Conservation (phyloP, 257 asterid species). For the Solanum sejunctum region DNA sequence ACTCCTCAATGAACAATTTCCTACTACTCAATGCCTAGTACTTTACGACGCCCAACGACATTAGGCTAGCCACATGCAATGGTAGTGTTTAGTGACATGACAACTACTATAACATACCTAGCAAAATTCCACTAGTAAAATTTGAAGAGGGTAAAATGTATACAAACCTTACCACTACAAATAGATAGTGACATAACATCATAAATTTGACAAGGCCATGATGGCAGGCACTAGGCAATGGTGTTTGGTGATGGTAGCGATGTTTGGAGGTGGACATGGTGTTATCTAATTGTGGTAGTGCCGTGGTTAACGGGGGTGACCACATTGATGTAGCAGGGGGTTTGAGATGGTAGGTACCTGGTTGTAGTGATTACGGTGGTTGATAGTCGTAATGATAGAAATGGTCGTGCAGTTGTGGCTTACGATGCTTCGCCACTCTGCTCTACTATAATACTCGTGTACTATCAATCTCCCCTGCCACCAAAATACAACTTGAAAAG, state of each 20-base stretch:
- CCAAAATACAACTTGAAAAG: neutral
- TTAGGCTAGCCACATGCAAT: neutral
- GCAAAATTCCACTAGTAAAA: too few species aligned
- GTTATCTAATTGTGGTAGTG: neutral
- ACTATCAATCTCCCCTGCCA: neutral
- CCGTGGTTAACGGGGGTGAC: neutral
- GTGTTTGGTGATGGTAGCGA: neutral
- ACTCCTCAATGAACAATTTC: neutral
- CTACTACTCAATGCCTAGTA: neutral
- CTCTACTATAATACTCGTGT: neutral
- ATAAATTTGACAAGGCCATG: neutral
- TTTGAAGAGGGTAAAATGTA: too few species aligned
- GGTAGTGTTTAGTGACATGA: neutral
- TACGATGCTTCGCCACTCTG: neutral
- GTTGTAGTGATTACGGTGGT: neutral
- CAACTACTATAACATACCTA: too few species aligned
- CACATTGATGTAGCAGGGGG: neutral
- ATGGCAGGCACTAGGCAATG: neutral
- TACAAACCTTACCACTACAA: too few species aligned
- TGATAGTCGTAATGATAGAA: neutral
- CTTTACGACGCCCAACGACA: neutral
- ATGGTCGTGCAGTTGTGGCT: neutral
- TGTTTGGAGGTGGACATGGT: neutral
- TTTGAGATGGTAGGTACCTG: neutral
- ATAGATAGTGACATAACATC: neutral